Base-by-base conservation (phyloP, 2,329 filamentous ascomycete species). In the Phyllosticta ampelicida region DNA sequence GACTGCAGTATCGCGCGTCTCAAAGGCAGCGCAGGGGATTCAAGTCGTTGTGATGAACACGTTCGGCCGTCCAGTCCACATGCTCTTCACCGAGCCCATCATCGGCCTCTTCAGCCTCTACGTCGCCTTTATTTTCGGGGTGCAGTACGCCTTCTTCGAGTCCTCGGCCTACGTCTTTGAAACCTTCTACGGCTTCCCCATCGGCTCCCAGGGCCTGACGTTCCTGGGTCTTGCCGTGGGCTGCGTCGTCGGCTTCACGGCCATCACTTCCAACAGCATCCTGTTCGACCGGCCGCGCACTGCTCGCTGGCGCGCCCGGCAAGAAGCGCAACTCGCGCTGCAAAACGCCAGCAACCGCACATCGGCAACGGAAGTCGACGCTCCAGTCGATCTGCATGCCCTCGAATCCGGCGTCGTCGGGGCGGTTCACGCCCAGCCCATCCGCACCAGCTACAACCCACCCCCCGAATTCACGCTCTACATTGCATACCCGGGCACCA, bases 61-160 rank as follows among this genome's bases (percentile, higher is more conserved):
- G 0, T 66, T 81, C 9, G 57, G 57, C 18, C 60, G 61, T 11
- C 61, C 61, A 2, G 29, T 62, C 9, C 59, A 63, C 51, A 72
- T 76, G 61, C 64, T 75, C 4, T 66, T 74, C 55, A 70, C 73
- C 9, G 67, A 69, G 73, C 71, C 71, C 3, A 75, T 76, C 62
- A 72, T 73, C 21, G 68, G 71, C 29, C 66, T 73, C 11, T 66
- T 75, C 48, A 72, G 71, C 58, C 61, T 74, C n/a, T 74, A 75
- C 60, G 69, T 66, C 44, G 66, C 73, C 11, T 75, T 74, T 63
- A 69, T 75, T 51, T 71, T 72, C n/a, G 72, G 71, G 6, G 68
- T 65, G 5, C 65, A 69, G 0, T 69, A 66, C 63, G 63, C 71
- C 29, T 72, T 67, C 60, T 51, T 54, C n/a, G 56, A 53, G 20